A percentile compares a stretch with the other conserved stretches of the same genome.
phyloP scores from a whole-genome alignment of 176 grass and related monocot species.

The Oryza nivara region DNA sequence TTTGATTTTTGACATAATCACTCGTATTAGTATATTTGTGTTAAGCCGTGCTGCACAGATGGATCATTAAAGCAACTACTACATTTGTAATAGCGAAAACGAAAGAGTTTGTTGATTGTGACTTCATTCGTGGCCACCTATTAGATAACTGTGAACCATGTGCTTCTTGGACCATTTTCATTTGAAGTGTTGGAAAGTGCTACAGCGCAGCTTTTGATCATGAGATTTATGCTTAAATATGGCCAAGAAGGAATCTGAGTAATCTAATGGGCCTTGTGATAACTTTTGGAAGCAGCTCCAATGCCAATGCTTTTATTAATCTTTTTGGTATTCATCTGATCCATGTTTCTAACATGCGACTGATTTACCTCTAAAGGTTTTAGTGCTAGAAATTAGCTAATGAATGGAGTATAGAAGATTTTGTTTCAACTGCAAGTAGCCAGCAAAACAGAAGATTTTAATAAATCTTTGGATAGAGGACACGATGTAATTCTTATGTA shows the following conservation, averaged over 20 bases:
- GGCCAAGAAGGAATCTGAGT: conserved; percentile 11
- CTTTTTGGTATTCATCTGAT: not conserved
- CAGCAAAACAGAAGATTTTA: not conserved
- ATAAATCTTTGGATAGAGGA: conserved; percentile 11
- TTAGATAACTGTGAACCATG: conserved; percentile 28
- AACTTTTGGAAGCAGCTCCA: not conserved
- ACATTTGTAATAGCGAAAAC: not conserved
- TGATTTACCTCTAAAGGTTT: conserved; percentile 26
- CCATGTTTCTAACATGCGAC: not conserved
- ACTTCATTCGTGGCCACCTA: not conserved
- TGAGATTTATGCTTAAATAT: not conserved
- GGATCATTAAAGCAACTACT: not conserved
- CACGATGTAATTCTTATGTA: not conserved
- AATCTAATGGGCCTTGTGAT: not conserved
- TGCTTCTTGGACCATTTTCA: conserved; percentile 15
- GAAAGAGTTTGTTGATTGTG: not conserved
- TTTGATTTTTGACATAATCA: conserved; percentile 9
- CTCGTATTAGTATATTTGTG: not conserved
- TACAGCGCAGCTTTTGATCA: not conserved
- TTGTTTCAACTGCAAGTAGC: not conserved
- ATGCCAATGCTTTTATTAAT: conserved; percentile 4
- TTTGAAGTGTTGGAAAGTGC: not conserved
- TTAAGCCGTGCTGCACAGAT: not conserved
- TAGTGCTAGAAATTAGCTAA: not conserved
- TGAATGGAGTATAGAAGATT: not conserved